These are phyloP conservation scores for Sugiyamaella neomexicana DNA, from an alignment of 1,139 yeast species.

Conservation along the genomic window DNA sequence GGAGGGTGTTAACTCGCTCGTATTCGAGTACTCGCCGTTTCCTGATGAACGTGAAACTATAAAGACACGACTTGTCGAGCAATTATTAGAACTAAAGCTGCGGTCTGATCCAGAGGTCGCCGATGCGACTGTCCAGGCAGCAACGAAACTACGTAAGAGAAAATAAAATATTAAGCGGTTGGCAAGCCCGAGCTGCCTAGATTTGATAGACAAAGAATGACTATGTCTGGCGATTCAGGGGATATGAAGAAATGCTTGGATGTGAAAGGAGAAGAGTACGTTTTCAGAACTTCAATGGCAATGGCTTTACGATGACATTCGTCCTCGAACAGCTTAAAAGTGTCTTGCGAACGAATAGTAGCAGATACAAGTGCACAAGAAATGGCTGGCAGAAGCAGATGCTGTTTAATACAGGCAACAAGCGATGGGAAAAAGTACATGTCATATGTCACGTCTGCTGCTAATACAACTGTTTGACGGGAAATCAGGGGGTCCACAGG, in stretches of 20 bases:
- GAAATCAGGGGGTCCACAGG: conserved; percentile 31
- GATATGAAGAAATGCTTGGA: conserved; percentile 26
- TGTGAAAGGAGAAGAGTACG: conserved; percentile 26
- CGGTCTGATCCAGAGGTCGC: conserved; percentile 28
- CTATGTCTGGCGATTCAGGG: conserved; percentile 29
- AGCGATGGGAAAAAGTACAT: conserved; percentile 57
- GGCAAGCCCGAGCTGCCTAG: no score
- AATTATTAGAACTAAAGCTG: conserved; percentile 22
- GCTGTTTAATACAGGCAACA: conserved; percentile 47
- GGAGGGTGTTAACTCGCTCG: conserved; percentile 19
- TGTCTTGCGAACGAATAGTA: conserved; percentile 64
- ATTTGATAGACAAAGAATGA: conserved; percentile 19
- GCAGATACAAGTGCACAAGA: conserved; percentile 48
- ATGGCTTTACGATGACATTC: conserved; percentile 38
- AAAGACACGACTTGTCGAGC: conserved; percentile 17
- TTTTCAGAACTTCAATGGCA: conserved; percentile 36
- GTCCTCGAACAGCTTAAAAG: conserved; percentile 56
- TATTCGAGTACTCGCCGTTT: conserved; percentile 23
- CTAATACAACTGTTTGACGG: conserved; percentile 43
- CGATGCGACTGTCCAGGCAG: conserved; percentile 21
- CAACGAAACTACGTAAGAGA: not conserved
- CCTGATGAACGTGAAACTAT: conserved; percentile 13
- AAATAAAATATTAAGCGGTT: not conserved
- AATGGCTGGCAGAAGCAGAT: conserved; percentile 20
- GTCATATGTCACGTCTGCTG: conserved; percentile 89